phyloP scores from a whole-genome alignment of 352 stramenopile genomes.

The Pythium pyrilobum region DNA sequence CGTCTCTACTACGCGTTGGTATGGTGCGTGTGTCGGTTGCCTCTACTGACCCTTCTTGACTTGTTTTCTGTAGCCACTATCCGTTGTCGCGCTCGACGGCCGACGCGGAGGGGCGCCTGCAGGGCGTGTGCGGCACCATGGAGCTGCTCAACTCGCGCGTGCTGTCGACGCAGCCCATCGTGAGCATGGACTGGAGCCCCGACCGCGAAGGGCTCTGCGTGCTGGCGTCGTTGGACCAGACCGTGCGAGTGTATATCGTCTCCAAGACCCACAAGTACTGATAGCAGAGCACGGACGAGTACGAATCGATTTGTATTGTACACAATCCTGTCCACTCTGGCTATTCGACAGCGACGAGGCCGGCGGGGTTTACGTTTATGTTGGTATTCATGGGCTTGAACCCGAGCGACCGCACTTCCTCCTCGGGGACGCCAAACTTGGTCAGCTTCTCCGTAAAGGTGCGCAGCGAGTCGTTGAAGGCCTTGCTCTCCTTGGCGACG shows the following conservation, averaged over 20 bases:
- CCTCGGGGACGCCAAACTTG: constrained; percentile 64
- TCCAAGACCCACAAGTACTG: constrained; percentile 96
- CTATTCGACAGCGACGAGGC: constrained; percentile 62
- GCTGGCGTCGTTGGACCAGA: constrained; percentile 93
- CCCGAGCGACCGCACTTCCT: constrained; percentile 59
- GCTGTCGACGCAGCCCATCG: constrained; percentile 94
- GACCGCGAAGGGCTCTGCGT: constrained; percentile 93
- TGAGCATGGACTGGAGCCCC: constrained; percentile 95
- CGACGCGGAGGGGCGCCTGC: constrained; percentile 78
- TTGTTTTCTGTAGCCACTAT: constrained; percentile 51
- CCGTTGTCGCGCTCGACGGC: constrained; percentile 74
- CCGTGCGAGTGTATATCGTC: constrained; percentile 92
- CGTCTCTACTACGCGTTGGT: constrained; percentile 28
- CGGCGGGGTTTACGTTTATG: constrained; percentile 57
- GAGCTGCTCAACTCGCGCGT: constrained; percentile 95
- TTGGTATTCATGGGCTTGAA: constrained; percentile 56
- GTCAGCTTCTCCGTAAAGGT: constrained; percentile 67
- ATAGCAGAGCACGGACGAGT: not conserved
- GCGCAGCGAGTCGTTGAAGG: constrained; percentile 71
- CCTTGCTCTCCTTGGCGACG: constrained; percentile 69
- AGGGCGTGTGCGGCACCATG: constrained; percentile 88
- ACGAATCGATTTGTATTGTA: not conserved
- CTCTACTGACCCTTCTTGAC: constrained; percentile 8
- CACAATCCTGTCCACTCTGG: no score
- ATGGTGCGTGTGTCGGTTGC: not conserved